These are phyloP conservation scores for Ustilago loliicola DNA, from an alignment of 1,284 basidiomycete species.

Conservation along the genomic window DNA sequence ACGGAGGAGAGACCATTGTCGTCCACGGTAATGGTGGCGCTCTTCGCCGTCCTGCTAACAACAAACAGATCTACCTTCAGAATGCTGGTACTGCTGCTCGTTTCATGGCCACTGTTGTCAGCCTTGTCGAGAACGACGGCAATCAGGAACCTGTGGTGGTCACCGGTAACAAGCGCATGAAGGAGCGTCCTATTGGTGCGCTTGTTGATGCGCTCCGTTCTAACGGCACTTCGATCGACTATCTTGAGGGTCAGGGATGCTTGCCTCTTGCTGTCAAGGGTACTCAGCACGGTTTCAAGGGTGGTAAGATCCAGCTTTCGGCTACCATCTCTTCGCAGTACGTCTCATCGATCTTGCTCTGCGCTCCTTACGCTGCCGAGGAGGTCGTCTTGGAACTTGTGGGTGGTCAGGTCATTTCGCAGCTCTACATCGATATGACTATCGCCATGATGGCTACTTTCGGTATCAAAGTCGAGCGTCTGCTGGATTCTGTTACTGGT, in stretches of 20 bases:
- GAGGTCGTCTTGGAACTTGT: constrained; percentile 88
- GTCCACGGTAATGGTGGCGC: constrained; percentile 87
- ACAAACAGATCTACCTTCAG: constrained; percentile 92
- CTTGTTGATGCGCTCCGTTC: constrained; percentile 90
- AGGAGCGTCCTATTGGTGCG: constrained; percentile 92
- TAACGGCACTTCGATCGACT: constrained; percentile 85
- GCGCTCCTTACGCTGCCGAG: constrained; percentile 90
- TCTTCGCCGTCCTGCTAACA: constrained; percentile 73
- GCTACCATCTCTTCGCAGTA: constrained; percentile 98
- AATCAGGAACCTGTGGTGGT: constrained; percentile 74
- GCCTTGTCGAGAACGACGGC: constrained; percentile 73
- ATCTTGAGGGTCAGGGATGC: constrained; percentile 84
- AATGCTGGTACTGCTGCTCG: constrained; percentile 98
- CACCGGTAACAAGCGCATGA: constrained; percentile 98
- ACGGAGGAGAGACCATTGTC: constrained; percentile 90
- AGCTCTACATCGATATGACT: constrained; percentile 99
- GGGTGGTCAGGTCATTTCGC: constrained; percentile 94
- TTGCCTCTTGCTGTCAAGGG: constrained; percentile 84
- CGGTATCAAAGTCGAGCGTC: constrained; percentile 82
- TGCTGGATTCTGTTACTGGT: constrained; percentile 77
- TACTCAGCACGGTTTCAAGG: constrained; percentile 79
- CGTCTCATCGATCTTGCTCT: constrained; percentile 94
- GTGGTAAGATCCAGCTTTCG: constrained; percentile 86
- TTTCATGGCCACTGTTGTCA: constrained; percentile 96
- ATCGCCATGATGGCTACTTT: constrained; percentile 98